Percentiles rank a stretch among this genome's conserved stretches.
phyloP scores from a whole-genome alignment of 176 grass and related monocot species.

The Cenchrus americanus region DNA sequence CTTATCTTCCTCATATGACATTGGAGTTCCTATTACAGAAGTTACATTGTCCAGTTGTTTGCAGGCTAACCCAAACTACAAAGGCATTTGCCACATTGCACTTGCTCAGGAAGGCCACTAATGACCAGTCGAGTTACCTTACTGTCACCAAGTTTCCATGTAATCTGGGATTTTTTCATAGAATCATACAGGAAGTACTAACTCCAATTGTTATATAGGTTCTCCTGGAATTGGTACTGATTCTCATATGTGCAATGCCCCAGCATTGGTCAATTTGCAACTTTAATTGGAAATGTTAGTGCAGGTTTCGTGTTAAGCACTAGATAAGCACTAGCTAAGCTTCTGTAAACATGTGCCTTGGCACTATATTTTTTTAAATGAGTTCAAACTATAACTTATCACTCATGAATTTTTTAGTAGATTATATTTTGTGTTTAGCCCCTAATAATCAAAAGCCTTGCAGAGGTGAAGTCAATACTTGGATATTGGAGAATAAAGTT shows the following conservation, averaged over 20 bases:
- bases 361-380: too few species aligned
- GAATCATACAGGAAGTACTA: not conserved
- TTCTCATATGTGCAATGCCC: conserved; percentile 95
- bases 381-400: too few species aligned
- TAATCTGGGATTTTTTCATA: not conserved
- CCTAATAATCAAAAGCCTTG: too few species aligned
- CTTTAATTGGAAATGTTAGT: conserved; percentile 82
- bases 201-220: conserved; percentile 52
- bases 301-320: conserved; percentile 90
- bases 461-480: too few species aligned
- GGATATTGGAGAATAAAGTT: too few species aligned
- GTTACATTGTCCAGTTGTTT: not conserved
- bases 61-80: conserved; percentile 93
- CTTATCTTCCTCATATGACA: conserved; percentile 8
- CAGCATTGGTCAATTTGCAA: conserved; percentile 92
- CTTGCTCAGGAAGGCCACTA: conserved; percentile 94
- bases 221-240: conserved; percentile 75
- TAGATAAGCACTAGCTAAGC: conserved; percentile 9
- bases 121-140: conserved; percentile 60
- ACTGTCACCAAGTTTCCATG: not conserved
- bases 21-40: not conserved
- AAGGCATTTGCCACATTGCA: conserved; percentile 87
- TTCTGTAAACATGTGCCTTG: too few species aligned
- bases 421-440: too few species aligned
- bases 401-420: too few species aligned